phyloP scores from a whole-genome alignment of 345 rosid species.

The Nephelium lappaceum region DNA sequence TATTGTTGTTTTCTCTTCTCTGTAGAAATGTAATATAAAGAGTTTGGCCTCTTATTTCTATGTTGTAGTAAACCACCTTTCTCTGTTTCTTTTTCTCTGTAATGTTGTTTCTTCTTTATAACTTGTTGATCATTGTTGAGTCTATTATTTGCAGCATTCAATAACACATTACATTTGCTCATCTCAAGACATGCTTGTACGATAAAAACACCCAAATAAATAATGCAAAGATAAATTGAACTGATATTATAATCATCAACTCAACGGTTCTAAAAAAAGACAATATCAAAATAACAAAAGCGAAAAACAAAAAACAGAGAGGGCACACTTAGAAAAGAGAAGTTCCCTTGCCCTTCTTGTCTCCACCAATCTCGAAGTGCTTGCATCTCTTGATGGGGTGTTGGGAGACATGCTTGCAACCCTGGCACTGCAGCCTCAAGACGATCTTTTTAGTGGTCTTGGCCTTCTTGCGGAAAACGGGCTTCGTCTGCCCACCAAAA shows the following conservation, averaged over 20 bases:
- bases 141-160: neutral
- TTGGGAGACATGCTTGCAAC: conserved; percentile 80
- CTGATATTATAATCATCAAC: neutral
- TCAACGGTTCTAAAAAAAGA: too few relatives aligned
- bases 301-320: conserved; percentile 11
- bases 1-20: too few relatives aligned
- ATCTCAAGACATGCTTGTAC: too few relatives aligned
- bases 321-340: conserved; percentile 46
- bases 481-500: conserved; percentile 86
- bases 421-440: conserved; percentile 79
- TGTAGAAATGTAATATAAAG: conserved; percentile 16
- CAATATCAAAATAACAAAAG: neutral
- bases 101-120: neutral
- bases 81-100: neutral
- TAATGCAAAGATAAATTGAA: neutral
- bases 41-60: neutral
- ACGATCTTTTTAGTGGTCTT: conserved; percentile 89
- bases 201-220: neutral
- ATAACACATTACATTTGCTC: neutral
- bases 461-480: conserved; percentile 86
- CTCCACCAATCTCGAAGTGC: conserved; percentile 79
- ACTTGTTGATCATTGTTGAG: neutral
- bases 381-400: conserved; percentile 75
- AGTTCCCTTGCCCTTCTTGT: conserved; percentile 75
- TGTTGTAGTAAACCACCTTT: neutral